Evolutionary conservation across 2,329 filamentous ascomycete genomes (phyloP), one percentile per base, ranked within the genome.

Genomic region (Cryphonectria naterciae): DNA sequence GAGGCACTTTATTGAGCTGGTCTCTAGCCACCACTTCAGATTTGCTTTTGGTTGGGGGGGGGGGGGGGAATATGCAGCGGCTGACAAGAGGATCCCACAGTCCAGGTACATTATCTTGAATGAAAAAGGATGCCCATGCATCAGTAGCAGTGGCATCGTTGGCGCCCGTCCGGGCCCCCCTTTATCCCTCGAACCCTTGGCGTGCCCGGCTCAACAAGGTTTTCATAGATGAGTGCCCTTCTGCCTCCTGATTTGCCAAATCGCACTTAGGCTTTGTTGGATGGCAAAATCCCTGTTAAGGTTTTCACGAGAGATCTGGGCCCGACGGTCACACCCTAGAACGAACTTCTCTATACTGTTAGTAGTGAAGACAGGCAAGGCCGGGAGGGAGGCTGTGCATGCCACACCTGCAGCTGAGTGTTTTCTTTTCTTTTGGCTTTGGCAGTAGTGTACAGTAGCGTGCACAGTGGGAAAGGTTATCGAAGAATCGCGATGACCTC

Each of bases 301-400:
- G 58, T 61, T 61, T 61, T 61, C 35, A 39, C 58, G 58, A 61
- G 58, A 61, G 58, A 61, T 61, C 58, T 61, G 22, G 58, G 58
- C 35, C 22, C 7, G 58, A 61, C 22, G 32, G 35, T 61, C 35
- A 39, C 58, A n/a, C 58, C 58, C 19, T 22, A 22, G 19, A 8
- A 13, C 35, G 54, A 61, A 10, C 35, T 8, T 56, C 58, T 61
- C 17, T 61, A 11, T 56, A 37, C 37, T 37, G 37, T 22, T 11
- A 10, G 52, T 28, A 61, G 58, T 61, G 32, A 32, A 28, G 25
- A 13, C n/a, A 13, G 54, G 54, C 54, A 32, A 32, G 25, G 52
- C 25, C 2, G 19, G 6, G 35, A 37, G 19, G 6, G 58, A 61
- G 58, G 58, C 58, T 37, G 58, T 39, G 58, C 58, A 61, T n/a